Evolutionary conservation across 306 rosid genomes (phyloP).

Genomic region (Acacia melanoxylon): DNA sequence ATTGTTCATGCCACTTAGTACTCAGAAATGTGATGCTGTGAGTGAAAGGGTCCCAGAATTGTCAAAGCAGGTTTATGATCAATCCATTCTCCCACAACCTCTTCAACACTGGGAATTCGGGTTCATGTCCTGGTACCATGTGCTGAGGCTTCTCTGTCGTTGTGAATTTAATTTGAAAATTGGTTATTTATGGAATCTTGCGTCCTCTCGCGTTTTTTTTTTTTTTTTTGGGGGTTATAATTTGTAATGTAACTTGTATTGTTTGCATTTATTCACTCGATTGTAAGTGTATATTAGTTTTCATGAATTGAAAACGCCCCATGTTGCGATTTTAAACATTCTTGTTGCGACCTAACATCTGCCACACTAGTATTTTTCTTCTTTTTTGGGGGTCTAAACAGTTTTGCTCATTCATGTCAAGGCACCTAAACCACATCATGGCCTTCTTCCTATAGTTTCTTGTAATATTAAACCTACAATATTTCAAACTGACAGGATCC

Average conservation of each 20-base stretch:
- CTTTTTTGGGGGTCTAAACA: background rate
- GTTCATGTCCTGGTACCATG: background rate
- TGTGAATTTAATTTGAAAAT: slow-evolving; percentile 37
- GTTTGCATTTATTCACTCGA: slow-evolving; percentile 36
- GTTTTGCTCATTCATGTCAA: background rate
- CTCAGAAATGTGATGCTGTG: slow-evolving; percentile 7
- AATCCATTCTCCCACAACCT: slow-evolving; percentile 23
- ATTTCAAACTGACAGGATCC: background rate
- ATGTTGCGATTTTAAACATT: background rate
- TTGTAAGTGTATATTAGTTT: slow-evolving; percentile 63
- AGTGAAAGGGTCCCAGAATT: slow-evolving; percentile 33
- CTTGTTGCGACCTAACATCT: background rate
- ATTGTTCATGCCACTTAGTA: background rate
- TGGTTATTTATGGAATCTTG: background rate
- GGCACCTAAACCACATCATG: background rate
- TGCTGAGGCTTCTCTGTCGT: slow-evolving; percentile 20
- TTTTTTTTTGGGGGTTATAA: slow-evolving; percentile 2
- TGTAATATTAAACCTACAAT: background rate
- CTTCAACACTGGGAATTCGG: slow-evolving; percentile 17
- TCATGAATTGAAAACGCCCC: slow-evolving; percentile 40
- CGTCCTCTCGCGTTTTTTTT: background rate
- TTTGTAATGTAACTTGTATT: slow-evolving; percentile 46
- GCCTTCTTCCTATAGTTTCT: background rate
- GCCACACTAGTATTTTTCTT: background rate
- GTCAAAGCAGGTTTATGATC: slow-evolving; percentile 31